A percentile compares a stretch with the other conserved stretches of the same genome.
Conservation (phyloP, 768 basidiomycete genomes). For the Boletus tomentosulus region DNA sequence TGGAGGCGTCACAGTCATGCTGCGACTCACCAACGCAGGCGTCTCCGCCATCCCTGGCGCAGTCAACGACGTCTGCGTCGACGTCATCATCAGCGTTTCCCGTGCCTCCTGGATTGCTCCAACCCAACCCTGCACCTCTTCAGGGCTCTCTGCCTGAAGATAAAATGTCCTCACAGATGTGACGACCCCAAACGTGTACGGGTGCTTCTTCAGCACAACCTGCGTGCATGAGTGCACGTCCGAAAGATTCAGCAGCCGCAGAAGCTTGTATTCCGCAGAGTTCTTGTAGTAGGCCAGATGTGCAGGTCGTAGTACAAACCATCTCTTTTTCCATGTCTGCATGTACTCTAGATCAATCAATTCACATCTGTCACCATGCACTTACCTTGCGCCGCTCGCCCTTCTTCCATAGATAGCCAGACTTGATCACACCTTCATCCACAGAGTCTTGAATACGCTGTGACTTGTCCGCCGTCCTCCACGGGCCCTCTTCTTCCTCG, state of each 20-base stretch:
- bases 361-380: constrained; percentile 3
- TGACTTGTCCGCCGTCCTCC: constrained; percentile 50
- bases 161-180: constrained; percentile 89
- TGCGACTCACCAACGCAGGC: constrained; percentile 27
- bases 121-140: constrained; percentile 84
- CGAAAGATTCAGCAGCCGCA: constrained; percentile 79
- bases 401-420: constrained; percentile 97
- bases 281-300: constrained; percentile 98
- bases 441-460: constrained; percentile 44
- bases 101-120: constrained; percentile 73
- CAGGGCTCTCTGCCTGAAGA: constrained; percentile 67
- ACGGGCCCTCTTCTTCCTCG: constrained; percentile 61
- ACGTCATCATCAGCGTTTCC: constrained; percentile 57
- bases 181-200: constrained; percentile 87
- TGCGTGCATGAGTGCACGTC: constrained; percentile 89
- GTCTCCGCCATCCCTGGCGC: constrained; percentile 50
- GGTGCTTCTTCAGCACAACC: constrained; percentile 85
- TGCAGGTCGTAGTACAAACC: constrained; percentile 92
- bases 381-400: constrained; percentile 93
- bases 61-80: constrained; percentile 51
- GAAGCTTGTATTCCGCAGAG: constrained; percentile 88
- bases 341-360: constrained; percentile 4
- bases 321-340: constrained; percentile 98
- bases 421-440: constrained; percentile 76
- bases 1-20: constrained; percentile 39